Percentiles rank a stretch among this genome's conserved stretches.
Evolutionary conservation across 345 rosid genomes (phyloP).

Genomic region (Carallia pectinifolia): DNA sequence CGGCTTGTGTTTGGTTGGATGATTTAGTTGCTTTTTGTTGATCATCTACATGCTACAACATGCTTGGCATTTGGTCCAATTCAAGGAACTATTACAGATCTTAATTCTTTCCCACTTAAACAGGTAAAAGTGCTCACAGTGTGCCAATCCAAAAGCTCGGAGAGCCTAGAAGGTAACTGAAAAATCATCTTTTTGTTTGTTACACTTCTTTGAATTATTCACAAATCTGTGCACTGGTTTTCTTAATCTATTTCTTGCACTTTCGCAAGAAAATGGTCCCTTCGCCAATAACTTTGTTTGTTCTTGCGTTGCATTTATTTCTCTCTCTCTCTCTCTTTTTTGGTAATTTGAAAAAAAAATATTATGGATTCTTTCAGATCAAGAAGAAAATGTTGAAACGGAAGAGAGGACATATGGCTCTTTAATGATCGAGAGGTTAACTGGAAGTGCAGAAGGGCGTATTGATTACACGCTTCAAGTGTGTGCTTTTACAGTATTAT

Average conservation of each 20-base stretch:
- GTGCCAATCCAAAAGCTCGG: conserved; percentile 67
- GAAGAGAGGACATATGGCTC: conserved; percentile 74
- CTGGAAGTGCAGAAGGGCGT: conserved; percentile 75
- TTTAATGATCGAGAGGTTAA: conserved; percentile 75
- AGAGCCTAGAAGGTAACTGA: conserved; percentile 56
- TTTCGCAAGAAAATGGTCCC: no score
- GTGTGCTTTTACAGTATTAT: conserved; percentile 14
- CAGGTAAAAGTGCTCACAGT: conserved; percentile 75
- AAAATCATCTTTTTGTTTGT: no score
- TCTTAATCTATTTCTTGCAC: background rate
- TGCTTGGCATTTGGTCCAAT: background rate
- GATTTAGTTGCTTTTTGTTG: background rate
- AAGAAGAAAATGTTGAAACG: conserved; percentile 41
- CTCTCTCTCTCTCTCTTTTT: background rate
- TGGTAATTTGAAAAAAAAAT: conserved; percentile 28
- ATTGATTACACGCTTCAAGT: conserved; percentile 95
- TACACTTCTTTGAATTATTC: background rate
- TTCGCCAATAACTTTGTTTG: background rate
- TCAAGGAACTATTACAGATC: conserved; percentile 1
- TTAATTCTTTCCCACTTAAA: conserved; percentile 18
- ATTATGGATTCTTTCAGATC: conserved; percentile 31
- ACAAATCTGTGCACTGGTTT: background rate
- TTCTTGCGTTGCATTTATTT: background rate
- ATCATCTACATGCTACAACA: background rate
- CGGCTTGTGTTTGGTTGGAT: background rate